Percentiles rank a stretch among this genome's conserved stretches.
Conservation (phyloP, 1,284 basidiomycete species). For the Leucoagaricus sp. region DNA sequence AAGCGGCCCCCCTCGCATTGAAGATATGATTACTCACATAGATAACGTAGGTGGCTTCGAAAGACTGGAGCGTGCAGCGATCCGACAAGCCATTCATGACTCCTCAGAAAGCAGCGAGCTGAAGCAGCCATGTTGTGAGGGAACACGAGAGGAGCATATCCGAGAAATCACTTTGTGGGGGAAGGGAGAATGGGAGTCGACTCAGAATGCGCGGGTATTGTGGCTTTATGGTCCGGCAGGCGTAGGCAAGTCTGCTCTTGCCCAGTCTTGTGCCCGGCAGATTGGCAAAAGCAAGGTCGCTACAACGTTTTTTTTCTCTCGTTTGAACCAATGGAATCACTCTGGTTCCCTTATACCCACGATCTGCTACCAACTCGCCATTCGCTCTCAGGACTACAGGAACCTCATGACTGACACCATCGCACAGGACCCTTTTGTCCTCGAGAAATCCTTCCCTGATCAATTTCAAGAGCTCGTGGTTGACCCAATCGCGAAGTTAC, state of each 20-base stretch:
- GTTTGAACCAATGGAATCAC: background rate
- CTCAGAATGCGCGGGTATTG: background rate
- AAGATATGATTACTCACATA: too few species aligned
- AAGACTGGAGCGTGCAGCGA: too few species aligned
- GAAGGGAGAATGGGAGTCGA: background rate
- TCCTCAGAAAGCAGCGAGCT: too few species aligned
- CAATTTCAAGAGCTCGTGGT: slow-evolving; percentile 11
- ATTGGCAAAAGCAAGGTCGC: background rate
- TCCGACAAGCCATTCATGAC: too few species aligned
- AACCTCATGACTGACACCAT: background rate
- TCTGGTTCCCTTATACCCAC: background rate
- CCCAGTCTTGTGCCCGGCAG: background rate
- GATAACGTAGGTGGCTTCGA: too few species aligned
- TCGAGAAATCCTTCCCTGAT: background rate
- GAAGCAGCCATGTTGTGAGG: background rate
- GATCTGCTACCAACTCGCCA: slow-evolving; percentile 2
- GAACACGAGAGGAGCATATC: background rate
- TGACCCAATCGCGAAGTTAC: background rate
- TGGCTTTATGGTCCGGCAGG: background rate
- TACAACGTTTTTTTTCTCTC: background rate
- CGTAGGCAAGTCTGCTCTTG: slow-evolving; percentile 4
- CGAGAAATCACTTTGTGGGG: background rate
- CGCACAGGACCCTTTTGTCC: background rate
- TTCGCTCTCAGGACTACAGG: background rate
- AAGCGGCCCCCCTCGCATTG: too few species aligned